Base-by-base conservation (phyloP, 2,329 filamentous ascomycete genomes). In the Fonsecaea multimorphosa region DNA sequence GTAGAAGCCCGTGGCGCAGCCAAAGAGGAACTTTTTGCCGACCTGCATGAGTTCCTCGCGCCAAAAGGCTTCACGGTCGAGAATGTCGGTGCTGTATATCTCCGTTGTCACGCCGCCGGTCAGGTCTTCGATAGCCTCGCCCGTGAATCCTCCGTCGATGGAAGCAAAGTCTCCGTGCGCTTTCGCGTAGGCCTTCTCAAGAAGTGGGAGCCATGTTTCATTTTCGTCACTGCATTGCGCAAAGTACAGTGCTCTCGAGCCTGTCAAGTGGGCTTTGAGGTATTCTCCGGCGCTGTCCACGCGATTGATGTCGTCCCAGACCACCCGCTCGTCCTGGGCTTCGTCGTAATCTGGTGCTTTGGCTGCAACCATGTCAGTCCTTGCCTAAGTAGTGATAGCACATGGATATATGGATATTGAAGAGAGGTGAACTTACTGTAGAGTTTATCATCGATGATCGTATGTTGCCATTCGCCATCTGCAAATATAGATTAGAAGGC, bases 391-490 rank as follows among this genome's bases (percentile, higher is more conserved):
- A 11, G 38, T 40, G 38, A 19, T 7, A 8, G n/a, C 14, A 6
- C 16, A 40, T 3, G 3, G 38, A n/a, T 3, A n/a, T 8, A 46
- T 22, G 2, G 7, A 24, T 5, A 2, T 6, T 3, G n/a, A 5
- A 44, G 19, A 14, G 5, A 12, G 19, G 19, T 22, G n/a, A 46
- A 49, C 44, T 49, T 49, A 49, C 44, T 85, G 75, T 91, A 96
- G 2, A 97, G 83, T 78, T 96, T 96, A 77, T 97, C 93, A 74
- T 97, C 93, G 65, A 97, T 88, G 68, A 97, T 93, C 64, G 91
- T 93, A 72, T 93, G 92, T 63, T 94, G 91, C 93, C 92, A 97
- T 77, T 95, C 91, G 60, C 92, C 92, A 71, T 94, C 91, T 86
- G 70, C 46, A n/a, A 36, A 8, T 22, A 68, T 49, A 27, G 59